A percentile compares a stretch with the other conserved stretches of the same genome.
Conservation (phyloP, 257 asterid genomes). For the Capsicum rhomboideum region DNA sequence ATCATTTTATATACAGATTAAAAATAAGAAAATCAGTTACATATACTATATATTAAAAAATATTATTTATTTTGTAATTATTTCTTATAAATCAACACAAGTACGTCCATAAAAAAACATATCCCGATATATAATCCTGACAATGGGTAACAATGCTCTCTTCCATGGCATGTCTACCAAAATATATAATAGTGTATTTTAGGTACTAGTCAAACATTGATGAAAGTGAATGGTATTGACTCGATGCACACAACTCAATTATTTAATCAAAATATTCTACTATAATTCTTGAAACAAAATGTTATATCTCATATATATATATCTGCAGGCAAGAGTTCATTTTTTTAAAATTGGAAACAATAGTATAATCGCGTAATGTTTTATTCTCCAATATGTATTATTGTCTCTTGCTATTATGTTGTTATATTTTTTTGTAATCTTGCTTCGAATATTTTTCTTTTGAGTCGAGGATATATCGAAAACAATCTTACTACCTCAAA, state of each 20-base stretch:
- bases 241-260: neutral
- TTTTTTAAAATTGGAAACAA: too few species aligned
- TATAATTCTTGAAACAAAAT: too few species aligned
- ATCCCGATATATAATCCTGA: slow-evolving; percentile 41
- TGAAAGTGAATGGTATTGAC: neutral
- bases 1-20: neutral
- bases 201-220: neutral
- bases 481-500: too few species aligned
- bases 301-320: too few species aligned
- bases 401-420: neutral
- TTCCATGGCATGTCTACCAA: slow-evolving; percentile 22
- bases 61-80: neutral
- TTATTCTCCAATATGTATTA: too few species aligned
- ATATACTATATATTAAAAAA: neutral
- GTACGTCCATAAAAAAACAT: slow-evolving; percentile 19
- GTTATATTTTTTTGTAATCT: too few species aligned
- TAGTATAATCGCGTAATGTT: too few species aligned
- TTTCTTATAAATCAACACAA: neutral
- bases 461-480: accelerated
- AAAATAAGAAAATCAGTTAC: neutral
- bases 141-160: slow-evolving; percentile 36
- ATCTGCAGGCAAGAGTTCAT: neutral
- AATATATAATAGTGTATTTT: neutral
- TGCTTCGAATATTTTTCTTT: too few species aligned
- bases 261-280: neutral